Evolutionary conservation across 768 basidiomycete genomes (phyloP).

Genomic region (Aureoboletus auriporus): DNA sequence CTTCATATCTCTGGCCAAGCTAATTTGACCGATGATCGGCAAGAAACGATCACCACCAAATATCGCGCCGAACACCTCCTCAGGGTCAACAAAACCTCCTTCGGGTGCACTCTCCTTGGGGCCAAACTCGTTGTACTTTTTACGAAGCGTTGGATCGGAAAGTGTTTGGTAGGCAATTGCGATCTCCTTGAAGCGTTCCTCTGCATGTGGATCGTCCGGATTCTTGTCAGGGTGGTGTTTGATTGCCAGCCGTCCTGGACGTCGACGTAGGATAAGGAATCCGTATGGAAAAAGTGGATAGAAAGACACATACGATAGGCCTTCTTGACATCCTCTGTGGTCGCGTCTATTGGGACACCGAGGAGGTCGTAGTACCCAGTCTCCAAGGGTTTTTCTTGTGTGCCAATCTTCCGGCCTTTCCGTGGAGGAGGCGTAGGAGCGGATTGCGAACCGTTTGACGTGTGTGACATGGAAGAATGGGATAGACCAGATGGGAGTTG

Average conservation of each 20-base stretch:
- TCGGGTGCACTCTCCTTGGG: constrained; percentile 77
- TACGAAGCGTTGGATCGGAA: constrained; percentile 68
- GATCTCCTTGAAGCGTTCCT: constrained; percentile 87
- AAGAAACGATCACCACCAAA: constrained; percentile 87
- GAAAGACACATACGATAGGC: constrained; percentile 61
- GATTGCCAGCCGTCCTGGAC: constrained; percentile 73
- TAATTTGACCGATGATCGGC: constrained; percentile 86
- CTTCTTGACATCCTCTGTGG: constrained; percentile 84
- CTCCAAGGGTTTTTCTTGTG: constrained; percentile 84
- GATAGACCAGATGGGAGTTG: constrained; percentile 42
- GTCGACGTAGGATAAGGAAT: constrained; percentile 1
- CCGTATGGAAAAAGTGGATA: neutral
- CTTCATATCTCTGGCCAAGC: constrained; percentile 90
- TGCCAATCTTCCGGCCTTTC: constrained; percentile 78
- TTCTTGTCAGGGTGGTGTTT: constrained; percentile 94
- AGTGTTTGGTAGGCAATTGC: constrained; percentile 88
- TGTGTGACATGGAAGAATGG: constrained; percentile 10
- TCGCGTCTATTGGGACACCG: constrained; percentile 70
- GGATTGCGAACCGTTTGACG: constrained; percentile 19
- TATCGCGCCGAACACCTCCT: constrained; percentile 76
- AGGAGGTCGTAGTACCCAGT: constrained; percentile 89
- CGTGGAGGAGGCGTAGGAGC: constrained; percentile 17
- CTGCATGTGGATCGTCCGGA: constrained; percentile 78
- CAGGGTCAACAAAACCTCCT: constrained; percentile 85
- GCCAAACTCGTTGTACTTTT: constrained; percentile 91